Conservation (phyloP, 1,139 yeast genomes). For the Geotrichum aggregatum region DNA sequence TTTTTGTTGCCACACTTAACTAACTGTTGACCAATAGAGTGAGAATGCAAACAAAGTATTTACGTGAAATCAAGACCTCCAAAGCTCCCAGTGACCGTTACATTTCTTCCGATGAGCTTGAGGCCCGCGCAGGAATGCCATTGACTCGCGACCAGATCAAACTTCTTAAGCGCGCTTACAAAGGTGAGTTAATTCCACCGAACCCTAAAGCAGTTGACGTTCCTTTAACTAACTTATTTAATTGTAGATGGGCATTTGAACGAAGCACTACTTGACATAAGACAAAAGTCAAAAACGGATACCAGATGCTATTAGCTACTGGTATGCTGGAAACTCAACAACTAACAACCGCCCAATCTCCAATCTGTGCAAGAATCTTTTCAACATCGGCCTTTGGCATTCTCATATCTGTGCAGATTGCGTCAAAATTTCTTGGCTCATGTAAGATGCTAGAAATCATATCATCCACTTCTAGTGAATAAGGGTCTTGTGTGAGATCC, state of each 20-base stretch:
- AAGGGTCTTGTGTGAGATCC: slow-evolving; percentile 18
- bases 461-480: slow-evolving; percentile 38
- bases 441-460: slow-evolving; percentile 48
- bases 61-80: slow-evolving; percentile 31
- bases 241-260: slow-evolving; percentile 39
- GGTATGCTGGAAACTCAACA: slow-evolving; percentile 21
- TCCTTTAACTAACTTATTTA: background rate
- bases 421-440: slow-evolving; percentile 62
- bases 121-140: slow-evolving; percentile 35
- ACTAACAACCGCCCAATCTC: slow-evolving; percentile 34
- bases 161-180: slow-evolving; percentile 37
- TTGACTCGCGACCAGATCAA: slow-evolving; percentile 34
- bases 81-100: slow-evolving; percentile 25
- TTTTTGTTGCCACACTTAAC: background rate
- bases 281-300: slow-evolving; percentile 40
- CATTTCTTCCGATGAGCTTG: slow-evolving; percentile 33
- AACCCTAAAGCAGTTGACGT: too few relatives aligned
- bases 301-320: slow-evolving; percentile 35
- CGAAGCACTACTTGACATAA: slow-evolving; percentile 43
- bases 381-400: slow-evolving; percentile 53
- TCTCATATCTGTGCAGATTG: slow-evolving; percentile 65
- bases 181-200: slow-evolving; percentile 23
- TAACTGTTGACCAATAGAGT: slow-evolving; percentile 5
- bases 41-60: slow-evolving; percentile 27
- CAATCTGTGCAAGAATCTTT: slow-evolving; percentile 27